phyloP scores from a whole-genome alignment of 2,329 filamentous ascomycete species.

The Diplocarpon mali region DNA sequence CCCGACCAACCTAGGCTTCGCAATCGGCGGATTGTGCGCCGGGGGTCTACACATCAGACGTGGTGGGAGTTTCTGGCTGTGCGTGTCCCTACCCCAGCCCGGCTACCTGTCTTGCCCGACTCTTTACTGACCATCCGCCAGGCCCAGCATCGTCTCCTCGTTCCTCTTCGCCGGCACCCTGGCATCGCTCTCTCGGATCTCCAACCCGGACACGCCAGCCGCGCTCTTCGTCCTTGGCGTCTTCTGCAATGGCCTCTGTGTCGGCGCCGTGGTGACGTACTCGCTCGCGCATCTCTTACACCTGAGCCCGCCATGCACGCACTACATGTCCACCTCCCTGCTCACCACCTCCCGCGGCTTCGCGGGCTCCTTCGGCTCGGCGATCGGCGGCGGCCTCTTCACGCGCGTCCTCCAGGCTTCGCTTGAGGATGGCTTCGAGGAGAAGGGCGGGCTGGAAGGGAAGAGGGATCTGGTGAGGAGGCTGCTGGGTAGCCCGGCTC shows the following conservation, averaged over 20 bases:
- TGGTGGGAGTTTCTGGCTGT: slow-evolving; percentile 59
- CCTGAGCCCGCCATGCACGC: slow-evolving; percentile 51
- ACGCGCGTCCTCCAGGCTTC: slow-evolving; percentile 17
- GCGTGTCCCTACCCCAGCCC: slow-evolving; percentile 12
- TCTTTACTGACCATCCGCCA: slow-evolving; percentile 10
- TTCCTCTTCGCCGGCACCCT: slow-evolving; percentile 50
- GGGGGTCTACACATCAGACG: slow-evolving; percentile 68
- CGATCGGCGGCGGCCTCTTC: slow-evolving; percentile 47
- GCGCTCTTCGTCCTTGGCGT: slow-evolving; percentile 46
- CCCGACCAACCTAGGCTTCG: slow-evolving; percentile 74
- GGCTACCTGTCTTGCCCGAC: background rate
- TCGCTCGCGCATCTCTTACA: slow-evolving; percentile 71
- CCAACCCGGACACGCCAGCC: slow-evolving; percentile 38
- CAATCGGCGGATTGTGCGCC: slow-evolving; percentile 58
- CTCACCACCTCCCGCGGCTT: slow-evolving; percentile 76
- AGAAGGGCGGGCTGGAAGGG: too few relatives aligned
- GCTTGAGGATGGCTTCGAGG: slow-evolving; percentile 29
- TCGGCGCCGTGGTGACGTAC: slow-evolving; percentile 68
- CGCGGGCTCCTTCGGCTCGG: slow-evolving; percentile 68
- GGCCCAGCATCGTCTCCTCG: slow-evolving; percentile 48
- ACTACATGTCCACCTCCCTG: too few relatives aligned
- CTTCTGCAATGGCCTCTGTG: slow-evolving; percentile 60
- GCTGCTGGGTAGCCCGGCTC: slow-evolving; percentile 48
- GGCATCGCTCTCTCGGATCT: slow-evolving; percentile 44
- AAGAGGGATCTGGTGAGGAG: slow-evolving; percentile 37